Evolutionary conservation across 345 rosid species (phyloP).

Genomic region (Excoecaria agallocha): DNA sequence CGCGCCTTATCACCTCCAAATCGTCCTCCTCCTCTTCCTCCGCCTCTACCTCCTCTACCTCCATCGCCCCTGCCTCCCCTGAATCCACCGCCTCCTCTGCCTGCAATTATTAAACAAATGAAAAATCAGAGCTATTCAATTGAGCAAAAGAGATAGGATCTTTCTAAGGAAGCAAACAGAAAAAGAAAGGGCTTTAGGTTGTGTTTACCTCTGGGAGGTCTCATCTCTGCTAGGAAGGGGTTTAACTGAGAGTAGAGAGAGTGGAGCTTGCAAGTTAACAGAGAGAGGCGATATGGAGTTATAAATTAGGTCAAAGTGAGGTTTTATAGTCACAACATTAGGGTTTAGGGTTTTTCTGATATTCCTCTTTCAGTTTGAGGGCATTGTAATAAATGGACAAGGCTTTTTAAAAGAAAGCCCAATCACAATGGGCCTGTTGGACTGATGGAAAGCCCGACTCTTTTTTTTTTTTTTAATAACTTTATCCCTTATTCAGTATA

Average conservation of each 20-base stretch:
- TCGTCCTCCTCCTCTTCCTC: constrained; percentile 37
- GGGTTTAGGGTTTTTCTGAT: constrained; percentile 17
- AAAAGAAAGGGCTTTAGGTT: too few species aligned
- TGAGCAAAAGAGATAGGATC: neutral
- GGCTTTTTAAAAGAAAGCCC: neutral
- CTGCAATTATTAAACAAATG: neutral
- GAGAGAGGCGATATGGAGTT: neutral
- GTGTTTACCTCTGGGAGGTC: constrained; percentile 22
- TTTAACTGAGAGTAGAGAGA: neutral
- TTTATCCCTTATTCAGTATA: too few species aligned
- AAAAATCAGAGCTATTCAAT: neutral
- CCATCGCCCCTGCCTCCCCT: constrained; percentile 33
- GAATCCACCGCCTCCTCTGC: constrained; percentile 26
- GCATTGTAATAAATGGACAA: too few species aligned
- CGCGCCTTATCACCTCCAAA: constrained; percentile 46
- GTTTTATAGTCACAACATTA: neutral
- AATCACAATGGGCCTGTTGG: neutral
- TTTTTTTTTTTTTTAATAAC: too few species aligned
- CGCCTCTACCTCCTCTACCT: constrained; percentile 33
- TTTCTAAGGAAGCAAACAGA: neutral
- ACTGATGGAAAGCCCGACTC: too few species aligned
- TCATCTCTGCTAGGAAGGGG: neutral
- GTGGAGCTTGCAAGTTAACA: neutral
- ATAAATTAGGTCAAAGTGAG: neutral
- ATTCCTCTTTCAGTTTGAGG: neutral